A percentile compares a stretch with the other conserved stretches of the same genome.
Evolutionary conservation across 495 filamentous ascomycete species (phyloP).

Genomic region (Neurospora pannonica): DNA sequence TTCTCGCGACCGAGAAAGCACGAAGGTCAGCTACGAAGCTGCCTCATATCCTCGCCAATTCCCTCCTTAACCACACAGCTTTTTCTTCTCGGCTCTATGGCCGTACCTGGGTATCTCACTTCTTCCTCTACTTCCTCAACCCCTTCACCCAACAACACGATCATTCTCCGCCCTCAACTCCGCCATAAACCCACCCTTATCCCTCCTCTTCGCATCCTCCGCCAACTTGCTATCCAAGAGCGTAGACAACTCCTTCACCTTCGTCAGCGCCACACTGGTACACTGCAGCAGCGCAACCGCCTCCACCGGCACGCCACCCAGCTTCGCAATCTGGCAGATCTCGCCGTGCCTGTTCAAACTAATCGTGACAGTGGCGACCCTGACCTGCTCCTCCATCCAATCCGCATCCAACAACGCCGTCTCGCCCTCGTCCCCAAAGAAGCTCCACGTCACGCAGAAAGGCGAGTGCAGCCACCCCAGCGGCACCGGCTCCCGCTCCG

Average conservation of each 20-base stretch:
- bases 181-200: slow-evolving; percentile 64
- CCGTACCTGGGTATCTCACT: slow-evolving; percentile 19
- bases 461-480: slow-evolving; percentile 85
- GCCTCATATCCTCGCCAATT: background rate
- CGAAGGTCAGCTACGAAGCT: background rate
- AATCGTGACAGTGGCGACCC: slow-evolving; percentile 75
- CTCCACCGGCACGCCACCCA: slow-evolving; percentile 71
- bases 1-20: background rate
- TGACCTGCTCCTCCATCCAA: slow-evolving; percentile 74
- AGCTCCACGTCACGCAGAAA: slow-evolving; percentile 76
- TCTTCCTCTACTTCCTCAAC: slow-evolving; percentile 14
- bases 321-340: slow-evolving; percentile 83
- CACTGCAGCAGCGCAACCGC: slow-evolving; percentile 66
- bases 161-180: slow-evolving; percentile 82
- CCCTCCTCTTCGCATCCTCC: slow-evolving; percentile 63
- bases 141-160: slow-evolving; percentile 26
- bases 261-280: slow-evolving; percentile 56
- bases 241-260: slow-evolving; percentile 68
- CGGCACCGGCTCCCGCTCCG: slow-evolving; percentile 83
- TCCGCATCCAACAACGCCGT: slow-evolving; percentile 67
- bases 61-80: background rate
- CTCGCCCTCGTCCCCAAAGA: slow-evolving; percentile 55
- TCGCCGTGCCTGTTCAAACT: slow-evolving; percentile 84
- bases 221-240: slow-evolving; percentile 63
- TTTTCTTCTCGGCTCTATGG: background rate